phyloP scores from a whole-genome alignment of 2,329 filamentous ascomycete genomes.

The Cladorrhinum sp. region DNA sequence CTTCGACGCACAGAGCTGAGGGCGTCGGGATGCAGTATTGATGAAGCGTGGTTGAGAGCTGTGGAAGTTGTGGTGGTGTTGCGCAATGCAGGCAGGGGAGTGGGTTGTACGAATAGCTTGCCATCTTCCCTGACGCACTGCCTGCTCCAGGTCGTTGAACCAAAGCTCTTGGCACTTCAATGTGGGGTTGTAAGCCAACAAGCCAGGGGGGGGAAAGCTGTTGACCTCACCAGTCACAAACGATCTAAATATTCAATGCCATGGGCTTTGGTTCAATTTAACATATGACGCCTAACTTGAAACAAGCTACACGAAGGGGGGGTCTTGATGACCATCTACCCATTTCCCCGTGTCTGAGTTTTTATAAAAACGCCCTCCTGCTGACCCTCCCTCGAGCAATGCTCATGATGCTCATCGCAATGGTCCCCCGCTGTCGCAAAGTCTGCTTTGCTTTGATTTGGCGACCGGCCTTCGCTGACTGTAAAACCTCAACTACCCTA shows the following conservation, averaged over 20 bases:
- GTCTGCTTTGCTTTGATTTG: no score
- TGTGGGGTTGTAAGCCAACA: conserved; percentile 18
- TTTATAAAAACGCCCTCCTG: no score
- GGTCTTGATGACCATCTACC: no score
- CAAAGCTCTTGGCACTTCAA: conserved; percentile 22
- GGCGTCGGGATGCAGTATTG: not conserved
- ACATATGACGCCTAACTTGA: no score
- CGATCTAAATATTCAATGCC: not conserved
- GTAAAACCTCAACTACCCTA: no score
- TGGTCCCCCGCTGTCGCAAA: no score
- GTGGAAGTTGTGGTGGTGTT: conserved; percentile 2
- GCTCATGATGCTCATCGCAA: no score
- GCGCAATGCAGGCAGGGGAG: conserved; percentile 6
- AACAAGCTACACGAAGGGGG: no score
- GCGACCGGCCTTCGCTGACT: no score
- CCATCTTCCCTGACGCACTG: conserved; percentile 6
- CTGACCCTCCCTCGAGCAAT: no score
- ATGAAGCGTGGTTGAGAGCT: not conserved
- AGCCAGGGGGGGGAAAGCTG: not conserved
- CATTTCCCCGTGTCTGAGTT: no score
- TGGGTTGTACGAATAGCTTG: not conserved
- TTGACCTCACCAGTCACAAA: not conserved
- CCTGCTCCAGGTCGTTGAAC: conserved; percentile 7
- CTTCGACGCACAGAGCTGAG: not conserved
- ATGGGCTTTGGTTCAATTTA: not conserved